Conservation (phyloP, 148 eudicot species). For the Gaultheria prostrata region DNA sequence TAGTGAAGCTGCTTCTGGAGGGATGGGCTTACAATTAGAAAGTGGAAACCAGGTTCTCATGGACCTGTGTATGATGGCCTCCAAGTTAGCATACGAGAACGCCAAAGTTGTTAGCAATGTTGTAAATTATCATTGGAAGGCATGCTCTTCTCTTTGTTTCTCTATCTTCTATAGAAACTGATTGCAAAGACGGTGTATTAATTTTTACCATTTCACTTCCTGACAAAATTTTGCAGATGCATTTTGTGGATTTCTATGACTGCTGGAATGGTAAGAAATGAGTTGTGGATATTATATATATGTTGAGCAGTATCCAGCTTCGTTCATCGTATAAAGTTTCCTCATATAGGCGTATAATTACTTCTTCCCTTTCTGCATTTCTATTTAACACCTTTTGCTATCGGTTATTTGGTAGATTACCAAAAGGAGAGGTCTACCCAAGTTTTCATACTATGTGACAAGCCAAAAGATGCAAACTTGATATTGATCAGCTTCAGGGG, state of each 20-base stretch:
- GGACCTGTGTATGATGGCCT: slow-evolving; percentile 63
- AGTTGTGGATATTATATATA: background rate
- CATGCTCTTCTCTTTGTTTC: slow-evolving; percentile 17
- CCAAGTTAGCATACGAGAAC: slow-evolving; percentile 60
- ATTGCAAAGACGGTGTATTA: background rate
- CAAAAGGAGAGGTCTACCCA: slow-evolving; percentile 56
- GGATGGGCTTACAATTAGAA: slow-evolving; percentile 16
- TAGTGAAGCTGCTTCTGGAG: slow-evolving; percentile 16
- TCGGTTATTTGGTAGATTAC: slow-evolving; percentile 29
- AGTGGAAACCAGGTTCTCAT: slow-evolving; percentile 41
- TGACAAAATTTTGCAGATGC: slow-evolving; percentile 39
- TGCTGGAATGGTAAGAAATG: slow-evolving; percentile 57
- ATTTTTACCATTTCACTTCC: slow-evolving; percentile 12
- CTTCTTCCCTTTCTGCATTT: background rate
- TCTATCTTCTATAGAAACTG: background rate
- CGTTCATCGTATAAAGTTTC: background rate
- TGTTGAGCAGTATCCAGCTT: background rate
- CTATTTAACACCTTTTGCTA: background rate
- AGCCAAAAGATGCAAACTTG: slow-evolving; percentile 53
- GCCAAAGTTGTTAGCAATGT: slow-evolving; percentile 45
- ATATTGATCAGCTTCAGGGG: slow-evolving; percentile 57
- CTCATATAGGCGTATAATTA: background rate
- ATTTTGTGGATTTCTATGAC: slow-evolving; percentile 62
- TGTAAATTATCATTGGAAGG: slow-evolving; percentile 54
- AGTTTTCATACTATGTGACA: slow-evolving; percentile 51